Evolutionary conservation across 2,329 filamentous ascomycete genomes (phyloP), one percentile per base, ranked within the genome.

Genomic region (Apiospora rasikravindrae): DNA sequence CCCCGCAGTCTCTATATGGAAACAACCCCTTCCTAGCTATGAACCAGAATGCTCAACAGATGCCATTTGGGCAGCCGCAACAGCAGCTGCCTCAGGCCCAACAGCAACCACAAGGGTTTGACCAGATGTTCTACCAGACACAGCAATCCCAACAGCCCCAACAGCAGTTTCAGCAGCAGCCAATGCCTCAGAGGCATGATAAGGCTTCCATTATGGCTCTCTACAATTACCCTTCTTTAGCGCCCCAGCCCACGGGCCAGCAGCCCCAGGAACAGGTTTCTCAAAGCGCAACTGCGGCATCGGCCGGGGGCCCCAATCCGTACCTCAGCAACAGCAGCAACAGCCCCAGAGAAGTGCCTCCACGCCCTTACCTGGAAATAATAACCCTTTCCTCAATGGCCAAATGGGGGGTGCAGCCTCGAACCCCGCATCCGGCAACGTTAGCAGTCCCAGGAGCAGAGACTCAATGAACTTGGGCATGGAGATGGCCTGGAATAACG

Each of bases 131-230:
- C 19, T 47, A 68, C 13, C 76, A 76, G 67, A 47, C 69, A n/a
- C 70, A 71, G 44, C 82, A 69, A 42, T 77, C 77, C 57, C 77
- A 75, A 24, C 81, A 24, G 74, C 72, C 40, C 68, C 71, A 24
- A 75, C 73, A 26, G 73, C 71, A 69, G 33, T 64, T 40, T 10
- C 74, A 75, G 51, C 69, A 67, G 13, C 64, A 69, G 53, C 29
- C 51, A 33, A 74, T 74, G 44, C 57, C 70, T 22, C 67, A 72
- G 51, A 73, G 76, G 72, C 73, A 75, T 37, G 90, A 94, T 77
- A 95, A 93, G 74, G 89, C 89, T 3, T 92, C 92, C 5, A 96
- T 96, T 73, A 85, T 96, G 80, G 92, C 93, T 7, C 82, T 96
- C 14, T 96, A 94, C 81, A 91, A 89, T 78, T 88, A 91, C 51